phyloP scores from a whole-genome alignment of 345 rosid species.

The Kernera saxatilis region DNA sequence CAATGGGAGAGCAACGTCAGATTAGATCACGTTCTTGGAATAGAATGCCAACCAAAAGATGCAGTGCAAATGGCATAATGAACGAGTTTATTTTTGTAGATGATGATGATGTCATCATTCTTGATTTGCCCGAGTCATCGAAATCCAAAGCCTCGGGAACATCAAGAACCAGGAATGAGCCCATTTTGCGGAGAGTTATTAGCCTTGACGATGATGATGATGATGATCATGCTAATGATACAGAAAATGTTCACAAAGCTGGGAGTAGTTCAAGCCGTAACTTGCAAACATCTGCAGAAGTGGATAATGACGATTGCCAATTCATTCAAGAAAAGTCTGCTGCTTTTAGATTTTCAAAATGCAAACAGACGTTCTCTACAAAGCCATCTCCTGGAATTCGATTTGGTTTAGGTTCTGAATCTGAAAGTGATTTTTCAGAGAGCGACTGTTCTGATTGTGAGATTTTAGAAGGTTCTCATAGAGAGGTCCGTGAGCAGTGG shows the following conservation, averaged over 20 bases:
- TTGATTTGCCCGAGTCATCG: conserved; percentile 57
- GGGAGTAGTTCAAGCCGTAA: conserved; percentile 12
- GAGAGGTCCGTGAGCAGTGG: conserved; percentile 61
- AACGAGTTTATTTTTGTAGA: conserved; percentile 60
- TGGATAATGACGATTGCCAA: conserved; percentile 40
- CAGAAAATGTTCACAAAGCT: conserved; percentile 3
- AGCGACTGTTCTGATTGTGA: conserved; percentile 68
- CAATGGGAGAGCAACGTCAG: conserved; percentile 38
- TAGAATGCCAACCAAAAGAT: conserved; percentile 27
- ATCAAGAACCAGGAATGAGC: conserved; percentile 25
- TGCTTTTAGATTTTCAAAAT: conserved; percentile 39
- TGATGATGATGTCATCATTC: conserved; percentile 54
- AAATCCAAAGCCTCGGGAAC: conserved; percentile 35
- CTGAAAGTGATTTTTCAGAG: conserved; percentile 35
- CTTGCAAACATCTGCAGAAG: conserved; percentile 14
- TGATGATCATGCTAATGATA: neutral
- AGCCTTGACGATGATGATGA: conserved; percentile 60
- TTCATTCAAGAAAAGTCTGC: conserved; percentile 36
- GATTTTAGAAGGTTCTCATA: conserved; percentile 53
- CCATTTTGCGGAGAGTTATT: conserved; percentile 40
- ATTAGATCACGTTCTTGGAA: conserved; percentile 39
- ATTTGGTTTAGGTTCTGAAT: conserved; percentile 45
- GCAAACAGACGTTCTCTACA: conserved; percentile 29
- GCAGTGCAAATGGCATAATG: conserved; percentile 28
- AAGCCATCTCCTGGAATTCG: conserved; percentile 29